Evolutionary conservation across 2,329 filamentous ascomycete species (phyloP), one percentile per base, ranked within the genome.

Genomic region (Sclerotinia nivalis): DNA sequence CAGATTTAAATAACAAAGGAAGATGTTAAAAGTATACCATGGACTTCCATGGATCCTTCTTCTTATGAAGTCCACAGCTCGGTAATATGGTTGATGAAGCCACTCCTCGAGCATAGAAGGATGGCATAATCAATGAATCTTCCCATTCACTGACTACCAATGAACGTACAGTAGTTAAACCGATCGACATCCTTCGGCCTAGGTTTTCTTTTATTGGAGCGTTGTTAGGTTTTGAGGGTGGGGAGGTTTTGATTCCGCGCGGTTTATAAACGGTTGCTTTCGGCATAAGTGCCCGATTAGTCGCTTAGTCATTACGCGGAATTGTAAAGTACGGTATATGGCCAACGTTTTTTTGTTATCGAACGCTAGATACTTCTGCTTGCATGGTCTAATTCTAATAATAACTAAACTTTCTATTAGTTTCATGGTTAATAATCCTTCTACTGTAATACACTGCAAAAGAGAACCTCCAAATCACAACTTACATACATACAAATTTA

Each of bases 401-500:
- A 60, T 45, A 9, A 28, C 43, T 22, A 25, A 28, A 18, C 1
- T 62, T 62, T 50, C 20, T 0, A 20, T 52, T 52, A 25, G 9
- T 37, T 52, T 64, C 31, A 6, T 40, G 8, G 25, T 52, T 37
- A 22, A 64, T 52, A 20, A 40, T 40, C 18, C 15, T 40, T 52
- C 22, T 40, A 2, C 8, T n/a, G n/a, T n/a, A n/a, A 52, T 13
- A 40, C 12, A 40, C 4, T 15, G 2, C 10, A 13, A 25, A 25
- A 37, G 13, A 59, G 8, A 22, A 34, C 4, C 47, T 5, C 25
- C 13, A 67, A 28, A 64, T 13, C 13, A 7, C 13, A 40, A 52
- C 47, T 10, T 40, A 31, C 10, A 56, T 12, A 65, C 56, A 68
- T 56, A 34, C 75, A 76, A 65, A 56, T 89, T 88, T 47, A 50